Conservation (phyloP, 345 rosid genomes). For the Angophora floribunda region DNA sequence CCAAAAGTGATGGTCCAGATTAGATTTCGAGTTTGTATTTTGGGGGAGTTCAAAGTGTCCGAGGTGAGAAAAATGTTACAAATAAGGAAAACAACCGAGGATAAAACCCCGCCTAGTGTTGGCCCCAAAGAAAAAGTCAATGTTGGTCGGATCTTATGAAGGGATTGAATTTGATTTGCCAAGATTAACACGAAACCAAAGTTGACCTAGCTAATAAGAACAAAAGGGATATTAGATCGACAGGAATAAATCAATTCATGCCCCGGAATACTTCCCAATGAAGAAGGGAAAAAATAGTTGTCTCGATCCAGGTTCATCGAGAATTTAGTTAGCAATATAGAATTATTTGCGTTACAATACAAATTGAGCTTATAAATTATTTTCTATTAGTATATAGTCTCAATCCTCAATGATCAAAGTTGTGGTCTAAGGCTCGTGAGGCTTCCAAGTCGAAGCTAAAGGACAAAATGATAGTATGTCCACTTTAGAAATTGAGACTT, state of each 20-base stretch:
- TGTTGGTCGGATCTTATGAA: slow-evolving; percentile 9
- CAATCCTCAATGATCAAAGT: not conserved
- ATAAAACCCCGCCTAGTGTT: slow-evolving; percentile 1
- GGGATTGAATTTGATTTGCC: not conserved
- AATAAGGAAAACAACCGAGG: not conserved
- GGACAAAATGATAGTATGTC: not conserved
- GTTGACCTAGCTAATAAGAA: slow-evolving; percentile 1
- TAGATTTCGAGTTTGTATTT: not conserved
- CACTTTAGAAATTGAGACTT: not conserved
- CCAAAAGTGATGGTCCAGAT: not conserved
- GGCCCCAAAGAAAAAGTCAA: slow-evolving; percentile 5
- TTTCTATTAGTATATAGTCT: not conserved
- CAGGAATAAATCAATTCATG: not conserved
- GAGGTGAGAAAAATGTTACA: not conserved
- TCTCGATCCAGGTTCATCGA: not conserved
- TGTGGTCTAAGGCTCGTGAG: not conserved
- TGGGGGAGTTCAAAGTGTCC: not conserved
- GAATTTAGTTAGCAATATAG: not conserved
- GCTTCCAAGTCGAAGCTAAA: not conserved
- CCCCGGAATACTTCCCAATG: not conserved
- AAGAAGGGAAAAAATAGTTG: not conserved
- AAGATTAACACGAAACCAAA: not conserved
- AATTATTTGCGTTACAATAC: not conserved
- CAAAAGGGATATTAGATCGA: not conserved
- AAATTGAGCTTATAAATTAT: not conserved